Evolutionary conservation across 2,329 filamentous ascomycete genomes (phyloP).

Genomic region (Cercospora zeae-maydis): DNA sequence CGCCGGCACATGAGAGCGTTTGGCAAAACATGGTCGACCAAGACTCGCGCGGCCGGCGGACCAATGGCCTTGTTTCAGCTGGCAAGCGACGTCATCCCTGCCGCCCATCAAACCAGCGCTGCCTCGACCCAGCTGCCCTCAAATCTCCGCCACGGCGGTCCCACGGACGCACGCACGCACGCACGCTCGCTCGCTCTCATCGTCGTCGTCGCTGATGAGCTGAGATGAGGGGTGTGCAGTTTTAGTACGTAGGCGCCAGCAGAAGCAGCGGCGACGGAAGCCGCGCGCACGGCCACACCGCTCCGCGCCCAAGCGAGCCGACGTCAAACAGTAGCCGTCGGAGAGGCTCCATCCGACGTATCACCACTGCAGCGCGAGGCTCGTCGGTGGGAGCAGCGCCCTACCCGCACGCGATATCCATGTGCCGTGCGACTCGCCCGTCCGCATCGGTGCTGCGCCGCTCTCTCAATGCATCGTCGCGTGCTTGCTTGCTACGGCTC

Average conservation of each 20-base stretch:
- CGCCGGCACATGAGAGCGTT: neutral
- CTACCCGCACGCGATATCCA: constrained; percentile 20
- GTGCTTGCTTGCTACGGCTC: neutral
- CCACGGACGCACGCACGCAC: neutral
- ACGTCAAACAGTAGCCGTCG: constrained; percentile 27
- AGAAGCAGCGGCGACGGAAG: neutral
- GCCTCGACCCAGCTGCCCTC: constrained; percentile 17
- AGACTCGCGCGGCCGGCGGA: neutral
- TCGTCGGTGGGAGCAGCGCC: constrained; percentile 9
- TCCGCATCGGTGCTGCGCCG: constrained; percentile 3
- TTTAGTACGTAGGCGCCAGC: neutral
- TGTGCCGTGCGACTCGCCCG: constrained; percentile 17
- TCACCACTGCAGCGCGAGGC: constrained; percentile 18
- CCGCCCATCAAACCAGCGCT: constrained; percentile 22
- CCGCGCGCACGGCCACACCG: neutral
- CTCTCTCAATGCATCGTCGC: neutral
- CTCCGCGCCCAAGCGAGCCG: constrained; percentile 16
- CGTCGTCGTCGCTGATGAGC: no score
- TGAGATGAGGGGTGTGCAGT: no score
- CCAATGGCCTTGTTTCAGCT: constrained; percentile 6
- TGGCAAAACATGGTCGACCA: neutral
- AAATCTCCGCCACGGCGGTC: constrained; percentile 20
- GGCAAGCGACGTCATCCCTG: constrained; percentile 21
- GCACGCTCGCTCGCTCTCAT: neutral
- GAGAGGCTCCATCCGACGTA: constrained; percentile 18